phyloP scores from a whole-genome alignment of 169 alveolate genomes.

The Amoebophrya sp. region DNA sequence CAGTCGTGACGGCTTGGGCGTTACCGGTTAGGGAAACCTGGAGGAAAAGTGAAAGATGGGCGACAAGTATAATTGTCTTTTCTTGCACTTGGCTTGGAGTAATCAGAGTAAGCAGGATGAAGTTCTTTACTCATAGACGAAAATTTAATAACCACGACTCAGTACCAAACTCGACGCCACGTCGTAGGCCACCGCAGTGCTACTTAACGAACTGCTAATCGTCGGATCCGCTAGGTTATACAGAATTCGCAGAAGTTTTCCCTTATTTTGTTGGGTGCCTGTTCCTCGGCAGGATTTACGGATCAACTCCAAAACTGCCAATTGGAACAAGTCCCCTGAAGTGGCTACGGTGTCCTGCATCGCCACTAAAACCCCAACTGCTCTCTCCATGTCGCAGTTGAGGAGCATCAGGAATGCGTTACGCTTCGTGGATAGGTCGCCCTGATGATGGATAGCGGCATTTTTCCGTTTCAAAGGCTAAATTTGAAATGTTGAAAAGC shows the following conservation, averaged over 20 bases:
- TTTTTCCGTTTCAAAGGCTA: too few relatives aligned
- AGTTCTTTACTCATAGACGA: too few relatives aligned
- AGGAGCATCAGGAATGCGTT: slow-evolving; percentile 74
- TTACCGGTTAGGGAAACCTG: not conserved
- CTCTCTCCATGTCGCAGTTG: slow-evolving; percentile 70
- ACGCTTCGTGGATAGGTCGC: slow-evolving; percentile 83
- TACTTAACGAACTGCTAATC: not conserved
- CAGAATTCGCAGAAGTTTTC: not conserved
- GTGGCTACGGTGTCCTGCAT: not conserved
- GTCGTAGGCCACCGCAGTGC: slow-evolving; percentile 9
- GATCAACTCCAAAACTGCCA: slow-evolving; percentile 73
- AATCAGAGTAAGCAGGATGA: too few relatives aligned
- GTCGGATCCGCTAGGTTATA: not conserved
- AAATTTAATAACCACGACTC: too few relatives aligned
- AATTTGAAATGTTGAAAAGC: too few relatives aligned
- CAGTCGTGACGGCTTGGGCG: slow-evolving; percentile 44
- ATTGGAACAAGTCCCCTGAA: slow-evolving; percentile 66
- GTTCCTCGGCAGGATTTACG: slow-evolving; percentile 72
- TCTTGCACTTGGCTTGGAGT: not conserved
- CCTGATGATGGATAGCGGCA: slow-evolving; percentile 47
- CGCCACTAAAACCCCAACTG: slow-evolving; percentile 55
- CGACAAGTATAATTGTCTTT: too few relatives aligned
- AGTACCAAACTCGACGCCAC: not conserved
- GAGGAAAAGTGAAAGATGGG: too few relatives aligned
- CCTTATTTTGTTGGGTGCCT: not conserved